phyloP scores from a whole-genome alignment of 2,329 filamentous ascomycete species.

The Monilinia fructigena region DNA sequence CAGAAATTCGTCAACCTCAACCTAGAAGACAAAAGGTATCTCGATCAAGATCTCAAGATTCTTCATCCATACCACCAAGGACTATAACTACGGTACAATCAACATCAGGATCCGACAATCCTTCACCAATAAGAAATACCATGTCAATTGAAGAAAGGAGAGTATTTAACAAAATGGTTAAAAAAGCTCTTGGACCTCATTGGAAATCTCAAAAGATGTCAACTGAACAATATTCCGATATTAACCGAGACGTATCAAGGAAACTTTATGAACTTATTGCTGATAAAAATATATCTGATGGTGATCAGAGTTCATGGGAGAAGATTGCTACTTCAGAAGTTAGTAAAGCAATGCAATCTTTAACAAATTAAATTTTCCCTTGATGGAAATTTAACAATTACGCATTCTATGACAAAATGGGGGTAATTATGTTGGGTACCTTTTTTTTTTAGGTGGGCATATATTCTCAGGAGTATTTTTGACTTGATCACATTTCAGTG shows the following conservation, averaged over 20 bases:
- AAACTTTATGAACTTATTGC: constrained; percentile 72
- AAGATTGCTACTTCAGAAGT: constrained; percentile 77
- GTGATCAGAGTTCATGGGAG: constrained; percentile 70
- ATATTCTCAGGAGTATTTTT: constrained; percentile 7
- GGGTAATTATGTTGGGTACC: neutral
- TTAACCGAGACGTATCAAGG: constrained; percentile 86
- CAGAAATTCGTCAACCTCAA: constrained; percentile 38
- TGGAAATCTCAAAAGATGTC: constrained; percentile 78
- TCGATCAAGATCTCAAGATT: constrained; percentile 47
- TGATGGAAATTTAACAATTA: neutral
- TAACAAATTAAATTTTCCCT: constrained; percentile 42
- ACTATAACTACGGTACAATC: constrained; percentile 34
- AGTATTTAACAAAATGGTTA: constrained; percentile 90
- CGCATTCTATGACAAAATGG: constrained; percentile 10
- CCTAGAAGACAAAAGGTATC: constrained; percentile 36
- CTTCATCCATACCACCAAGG: constrained; percentile 56
- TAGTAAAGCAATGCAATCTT: constrained; percentile 64
- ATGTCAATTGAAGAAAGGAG: constrained; percentile 83
- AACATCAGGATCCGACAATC: constrained; percentile 47
- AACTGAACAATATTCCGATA: constrained; percentile 86
- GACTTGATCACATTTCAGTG: neutral
- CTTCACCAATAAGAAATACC: constrained; percentile 63
- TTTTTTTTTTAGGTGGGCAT: neutral
- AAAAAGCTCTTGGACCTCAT: constrained; percentile 70
- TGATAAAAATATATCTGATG: constrained; percentile 52